phyloP scores from a whole-genome alignment of 192 early-diverging fungal species.

The Backusella macrospora region DNA sequence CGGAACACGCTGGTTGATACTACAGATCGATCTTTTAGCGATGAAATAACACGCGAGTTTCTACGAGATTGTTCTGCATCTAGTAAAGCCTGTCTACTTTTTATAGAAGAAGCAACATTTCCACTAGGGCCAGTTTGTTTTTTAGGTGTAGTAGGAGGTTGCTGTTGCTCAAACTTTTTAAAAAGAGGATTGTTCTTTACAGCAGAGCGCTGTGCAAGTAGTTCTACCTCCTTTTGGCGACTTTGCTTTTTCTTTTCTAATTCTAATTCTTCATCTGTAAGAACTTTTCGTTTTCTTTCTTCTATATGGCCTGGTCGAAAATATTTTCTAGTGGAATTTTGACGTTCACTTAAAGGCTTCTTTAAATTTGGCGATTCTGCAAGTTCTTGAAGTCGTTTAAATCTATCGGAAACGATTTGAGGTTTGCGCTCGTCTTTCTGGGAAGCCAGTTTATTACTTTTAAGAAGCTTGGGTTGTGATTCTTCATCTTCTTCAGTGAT shows the following conservation, averaged over 20 bases:
- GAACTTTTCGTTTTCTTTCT: conserved; percentile 19
- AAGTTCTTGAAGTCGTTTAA: conserved; percentile 22
- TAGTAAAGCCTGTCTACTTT: background rate
- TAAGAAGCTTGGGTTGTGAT: background rate
- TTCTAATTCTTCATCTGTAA: conserved; percentile 22
- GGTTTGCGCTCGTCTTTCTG: background rate
- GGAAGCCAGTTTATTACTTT: background rate
- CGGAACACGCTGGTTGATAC: conserved; percentile 31
- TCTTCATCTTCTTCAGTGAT: conserved; percentile 1
- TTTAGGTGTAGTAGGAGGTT: background rate
- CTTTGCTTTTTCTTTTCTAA: conserved; percentile 14
- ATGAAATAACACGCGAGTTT: conserved; percentile 20
- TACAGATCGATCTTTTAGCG: conserved; percentile 22
- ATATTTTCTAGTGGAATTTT: conserved; percentile 23
- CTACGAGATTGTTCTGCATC: conserved; percentile 19
- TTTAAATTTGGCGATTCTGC: conserved; percentile 23
- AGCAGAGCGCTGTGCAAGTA: conserved; percentile 26
- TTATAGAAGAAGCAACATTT: background rate
- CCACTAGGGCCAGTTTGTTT: background rate
- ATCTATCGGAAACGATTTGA: conserved; percentile 18
- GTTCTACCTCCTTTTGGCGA: conserved; percentile 27
- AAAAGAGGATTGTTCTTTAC: conserved; percentile 37
- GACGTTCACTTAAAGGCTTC: conserved; percentile 3
- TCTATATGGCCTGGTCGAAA: conserved; percentile 30
- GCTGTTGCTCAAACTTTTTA: conserved; percentile 23